Evolutionary conservation across 164 flowering plant genomes (phyloP).

Genomic region (Annona squamosa): DNA sequence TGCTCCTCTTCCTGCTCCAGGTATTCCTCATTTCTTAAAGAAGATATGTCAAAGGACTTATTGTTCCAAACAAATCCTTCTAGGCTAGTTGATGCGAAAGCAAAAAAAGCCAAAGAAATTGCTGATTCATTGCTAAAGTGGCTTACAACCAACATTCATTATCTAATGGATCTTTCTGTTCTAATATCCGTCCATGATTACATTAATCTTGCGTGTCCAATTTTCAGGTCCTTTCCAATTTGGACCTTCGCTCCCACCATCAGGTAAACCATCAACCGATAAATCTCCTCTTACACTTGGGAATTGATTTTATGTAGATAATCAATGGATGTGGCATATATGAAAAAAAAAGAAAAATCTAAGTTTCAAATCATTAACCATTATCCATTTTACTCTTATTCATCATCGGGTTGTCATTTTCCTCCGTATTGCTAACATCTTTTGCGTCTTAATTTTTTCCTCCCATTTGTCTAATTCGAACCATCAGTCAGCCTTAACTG

Average conservation of each 20-base stretch:
- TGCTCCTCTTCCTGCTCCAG: constrained; percentile 75
- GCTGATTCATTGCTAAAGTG: background rate
- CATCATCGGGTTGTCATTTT: background rate
- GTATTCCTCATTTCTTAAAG: constrained; percentile 21
- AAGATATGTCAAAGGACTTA: background rate
- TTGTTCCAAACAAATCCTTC: background rate
- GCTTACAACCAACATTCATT: background rate
- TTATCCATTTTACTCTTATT: background rate
- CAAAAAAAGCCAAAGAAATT: background rate
- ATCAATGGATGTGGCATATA: background rate
- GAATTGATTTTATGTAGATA: too few species aligned
- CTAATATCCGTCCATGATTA: background rate
- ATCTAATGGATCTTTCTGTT: background rate
- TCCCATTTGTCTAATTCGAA: background rate
- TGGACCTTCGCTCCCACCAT: constrained; percentile 39
- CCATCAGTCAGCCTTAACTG: too few species aligned
- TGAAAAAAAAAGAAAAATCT: background rate
- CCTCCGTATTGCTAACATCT: too few species aligned
- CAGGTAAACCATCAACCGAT: constrained; percentile 20
- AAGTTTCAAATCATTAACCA: background rate
- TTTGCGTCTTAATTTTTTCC: background rate
- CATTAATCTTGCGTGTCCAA: background rate
- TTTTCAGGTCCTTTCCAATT: constrained; percentile 42
- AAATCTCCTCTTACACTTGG: background rate
- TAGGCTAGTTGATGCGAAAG: background rate